Base-by-base conservation (phyloP, 2,329 filamentous ascomycete species). In the Verticillium alfalfae region DNA sequence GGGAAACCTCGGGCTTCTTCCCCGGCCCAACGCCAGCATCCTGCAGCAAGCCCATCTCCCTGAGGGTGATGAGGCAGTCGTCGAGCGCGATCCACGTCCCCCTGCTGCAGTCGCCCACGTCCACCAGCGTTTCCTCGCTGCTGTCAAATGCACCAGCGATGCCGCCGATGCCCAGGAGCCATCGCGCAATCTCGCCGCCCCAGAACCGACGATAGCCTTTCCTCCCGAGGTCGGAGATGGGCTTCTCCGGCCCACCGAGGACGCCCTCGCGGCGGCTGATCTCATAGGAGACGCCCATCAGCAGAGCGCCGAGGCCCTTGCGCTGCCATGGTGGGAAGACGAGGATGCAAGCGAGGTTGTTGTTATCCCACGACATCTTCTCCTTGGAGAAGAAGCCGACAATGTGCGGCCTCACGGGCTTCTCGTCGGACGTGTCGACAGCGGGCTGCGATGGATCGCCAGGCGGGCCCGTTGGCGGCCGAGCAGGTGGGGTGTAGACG, bases 351-450 rank as follows among this genome's bases (percentile, higher is more conserved):
- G 95, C 95, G 5, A 99, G 83, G 67, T 98, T 99, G 75, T 99
- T 98, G 70, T 94, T 93, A 70, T 99, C 95, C 94, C 95, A 99
- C 3, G 92, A 97, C 81, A 97, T 90, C 74, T 98, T 98, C 75
- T 99, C 95, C 73, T 99, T 98, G 66, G 91, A 96, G 79, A 98
- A 99, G 82, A 98, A 98, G n/a, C 95, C 95, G 1, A 94, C 86
- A 36, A 97, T 88, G 70, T 89, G 86, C 22, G 70, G 67, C 16
- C 34, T 26, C 16, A 39, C 37, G 15, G 52, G 59, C 16, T 38
- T 63, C 1, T 52, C 55, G 13, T 66, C 61, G 15, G 64, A 45
- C 12, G 61, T 55, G 39, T 56, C 63, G 10, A 61, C 38, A 52
- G 56, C 59, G 8, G 60, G 39, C 39, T 67, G 18, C 34, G 57